Evolutionary conservation across 108 stramenopile species (phyloP).

Genomic region (Nannochloropsis gaditana): DNA sequence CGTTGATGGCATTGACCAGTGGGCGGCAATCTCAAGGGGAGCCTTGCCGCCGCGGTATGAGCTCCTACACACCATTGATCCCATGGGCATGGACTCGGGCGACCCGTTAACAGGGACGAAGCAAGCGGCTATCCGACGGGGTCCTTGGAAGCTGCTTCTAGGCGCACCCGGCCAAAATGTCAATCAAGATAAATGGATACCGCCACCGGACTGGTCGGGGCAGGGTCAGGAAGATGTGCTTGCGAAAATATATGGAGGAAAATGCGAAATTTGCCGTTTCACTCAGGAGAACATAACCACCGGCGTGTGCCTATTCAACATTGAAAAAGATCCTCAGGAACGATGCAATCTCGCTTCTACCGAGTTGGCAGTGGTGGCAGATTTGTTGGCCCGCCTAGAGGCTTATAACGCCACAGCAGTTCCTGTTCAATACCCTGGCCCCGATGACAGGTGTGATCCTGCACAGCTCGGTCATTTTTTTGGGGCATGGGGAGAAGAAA

Average conservation of each 20-base stretch:
- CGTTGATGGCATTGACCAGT: constrained; percentile 36
- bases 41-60: not conserved
- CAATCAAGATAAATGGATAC: constrained; percentile 1
- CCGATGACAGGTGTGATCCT: constrained; percentile 13
- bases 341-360: not conserved
- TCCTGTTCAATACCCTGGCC: constrained; percentile 10
- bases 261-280: not conserved
- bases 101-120: not conserved
- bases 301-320: not conserved
- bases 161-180: not conserved
- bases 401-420: not conserved
- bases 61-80: not conserved
- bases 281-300: not conserved
- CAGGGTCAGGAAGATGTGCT: not conserved
- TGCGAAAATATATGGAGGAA: not conserved
- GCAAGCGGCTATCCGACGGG: constrained; percentile 15
- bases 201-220: not conserved
- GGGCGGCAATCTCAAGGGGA: constrained; percentile 18
- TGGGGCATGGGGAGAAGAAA: not conserved
- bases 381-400: not conserved
- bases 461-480: not conserved
- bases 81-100: not conserved
- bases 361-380: not conserved
- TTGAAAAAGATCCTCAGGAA: not conserved
- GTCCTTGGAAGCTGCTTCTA: constrained; percentile 15